A percentile compares a stretch with the other conserved stretches of the same genome.
Evolutionary conservation across 306 rosid genomes (phyloP).

Genomic region (Citrullus colocynthis): DNA sequence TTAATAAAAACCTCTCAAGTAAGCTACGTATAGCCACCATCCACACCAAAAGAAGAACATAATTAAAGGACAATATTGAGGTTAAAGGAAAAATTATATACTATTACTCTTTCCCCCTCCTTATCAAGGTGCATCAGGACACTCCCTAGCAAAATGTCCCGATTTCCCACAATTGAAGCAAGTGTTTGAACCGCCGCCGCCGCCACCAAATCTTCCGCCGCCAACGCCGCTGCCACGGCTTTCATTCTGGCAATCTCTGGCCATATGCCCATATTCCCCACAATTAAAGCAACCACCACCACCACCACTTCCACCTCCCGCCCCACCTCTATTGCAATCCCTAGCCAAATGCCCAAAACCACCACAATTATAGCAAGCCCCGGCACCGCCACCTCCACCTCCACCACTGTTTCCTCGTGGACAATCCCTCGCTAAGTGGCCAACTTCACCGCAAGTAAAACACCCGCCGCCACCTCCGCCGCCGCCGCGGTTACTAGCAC

Average conservation of each 20-base stretch:
- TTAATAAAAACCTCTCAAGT: constrained; percentile 14
- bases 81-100: not conserved
- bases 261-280: constrained; percentile 38
- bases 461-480: constrained; percentile 36
- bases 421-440: constrained; percentile 72
- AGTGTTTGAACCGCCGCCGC: constrained; percentile 8
- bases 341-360: constrained; percentile 59
- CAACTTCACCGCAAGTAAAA: constrained; percentile 46
- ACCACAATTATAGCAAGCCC: constrained; percentile 45
- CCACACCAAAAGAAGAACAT: constrained; percentile 13
- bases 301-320: constrained; percentile 17
- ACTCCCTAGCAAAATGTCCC: constrained; percentile 72
- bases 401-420: constrained; percentile 20
- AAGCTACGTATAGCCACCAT: constrained; percentile 26
- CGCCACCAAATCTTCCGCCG: constrained; percentile 11
- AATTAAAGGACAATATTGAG: constrained; percentile 8
- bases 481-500: constrained; percentile 5
- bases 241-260: constrained; percentile 17
- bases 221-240: constrained; percentile 10
- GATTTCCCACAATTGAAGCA: constrained; percentile 35
- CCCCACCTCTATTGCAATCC: constrained; percentile 40
- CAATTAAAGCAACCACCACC: constrained; percentile 36
- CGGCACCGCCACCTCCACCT: constrained; percentile 15
- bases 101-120: constrained; percentile 35
- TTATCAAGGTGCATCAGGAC: constrained; percentile 30